Evolutionary conservation across 495 filamentous ascomycete species (phyloP).

Genomic region (Xylaria flabelliformis): DNA sequence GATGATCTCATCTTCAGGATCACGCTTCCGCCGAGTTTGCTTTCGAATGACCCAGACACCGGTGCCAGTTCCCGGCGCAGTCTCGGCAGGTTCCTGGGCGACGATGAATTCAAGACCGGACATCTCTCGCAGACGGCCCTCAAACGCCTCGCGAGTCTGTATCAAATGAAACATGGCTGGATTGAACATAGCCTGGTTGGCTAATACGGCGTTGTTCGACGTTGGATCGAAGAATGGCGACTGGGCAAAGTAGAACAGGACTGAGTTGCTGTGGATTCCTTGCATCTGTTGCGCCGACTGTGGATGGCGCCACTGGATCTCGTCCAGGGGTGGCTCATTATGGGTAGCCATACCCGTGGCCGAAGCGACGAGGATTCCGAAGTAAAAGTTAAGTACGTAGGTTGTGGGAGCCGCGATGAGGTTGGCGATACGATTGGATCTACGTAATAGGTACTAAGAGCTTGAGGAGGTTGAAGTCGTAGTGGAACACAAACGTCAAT

Average conservation of each 20-base stretch:
- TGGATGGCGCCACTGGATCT: conserved; percentile 76
- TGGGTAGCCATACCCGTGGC: conserved; percentile 37
- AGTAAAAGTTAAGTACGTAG: not conserved
- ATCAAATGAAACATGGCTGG: conserved; percentile 61
- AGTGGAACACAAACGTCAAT: conserved; percentile 24
- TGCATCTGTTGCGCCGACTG: conserved; percentile 63
- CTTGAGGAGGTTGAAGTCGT: conserved; percentile 16
- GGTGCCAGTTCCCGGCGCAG: conserved; percentile 64
- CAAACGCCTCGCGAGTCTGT: conserved; percentile 78
- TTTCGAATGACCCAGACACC: conserved; percentile 94
- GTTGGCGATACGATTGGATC: not conserved
- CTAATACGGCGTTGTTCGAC: conserved; percentile 83
- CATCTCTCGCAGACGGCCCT: conserved; percentile 76
- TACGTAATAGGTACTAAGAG: not conserved
- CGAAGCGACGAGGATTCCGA: not conserved
- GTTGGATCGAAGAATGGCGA: conserved; percentile 91
- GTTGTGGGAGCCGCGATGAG: not conserved
- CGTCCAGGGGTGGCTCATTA: conserved; percentile 71
- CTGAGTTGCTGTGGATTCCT: conserved; percentile 65
- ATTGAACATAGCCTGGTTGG: conserved; percentile 77
- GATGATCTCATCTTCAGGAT: conserved; percentile 67
- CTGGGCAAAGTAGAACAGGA: conserved; percentile 88
- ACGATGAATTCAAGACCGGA: conserved; percentile 84
- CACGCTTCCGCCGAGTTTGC: conserved; percentile 73
- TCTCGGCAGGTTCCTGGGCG: conserved; percentile 75